These are phyloP conservation scores for Epichloe sibirici DNA, from an alignment of 2,329 filamentous ascomycete genomes.

Conservation along the genomic window DNA sequence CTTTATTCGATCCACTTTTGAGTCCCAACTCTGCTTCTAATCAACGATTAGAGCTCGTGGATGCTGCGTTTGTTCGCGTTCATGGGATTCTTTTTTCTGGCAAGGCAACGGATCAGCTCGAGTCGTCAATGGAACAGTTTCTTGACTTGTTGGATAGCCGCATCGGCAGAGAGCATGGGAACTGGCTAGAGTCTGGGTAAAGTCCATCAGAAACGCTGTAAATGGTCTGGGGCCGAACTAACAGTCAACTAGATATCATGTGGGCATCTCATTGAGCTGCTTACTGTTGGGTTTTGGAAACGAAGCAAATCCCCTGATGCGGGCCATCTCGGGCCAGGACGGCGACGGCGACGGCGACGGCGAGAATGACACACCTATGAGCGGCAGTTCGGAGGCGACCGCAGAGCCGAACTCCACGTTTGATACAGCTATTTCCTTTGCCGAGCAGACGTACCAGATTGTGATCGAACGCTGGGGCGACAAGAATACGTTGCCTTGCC, in stretches of 20 bases:
- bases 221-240: background rate
- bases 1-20: constrained; percentile 51
- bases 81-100: constrained; percentile 53
- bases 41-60: constrained; percentile 27
- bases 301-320: constrained; percentile 34
- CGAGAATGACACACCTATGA: constrained; percentile 16
- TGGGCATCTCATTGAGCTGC: constrained; percentile 20
- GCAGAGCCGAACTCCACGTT: constrained; percentile 17
- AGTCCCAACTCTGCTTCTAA: constrained; percentile 15
- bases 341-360: constrained; percentile 12
- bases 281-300: constrained; percentile 22
- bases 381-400: constrained; percentile 13
- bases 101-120: constrained; percentile 33
- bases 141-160: constrained; percentile 40
- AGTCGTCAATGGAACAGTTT: constrained; percentile 35
- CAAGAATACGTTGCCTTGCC: constrained; percentile 46
- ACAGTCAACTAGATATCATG: constrained; percentile 17
- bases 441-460: constrained; percentile 30
- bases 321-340: constrained; percentile 19
- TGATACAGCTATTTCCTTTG: constrained; percentile 26
- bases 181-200: constrained; percentile 38
- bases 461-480: constrained; percentile 42
- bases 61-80: constrained; percentile 48
- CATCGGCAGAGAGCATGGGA: constrained; percentile 36
- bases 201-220: constrained; percentile 2